A percentile compares a stretch with the other conserved stretches of the same genome.
phyloP scores from a whole-genome alignment of 306 rosid genomes.

The Amphicarpaea edgeworthii region DNA sequence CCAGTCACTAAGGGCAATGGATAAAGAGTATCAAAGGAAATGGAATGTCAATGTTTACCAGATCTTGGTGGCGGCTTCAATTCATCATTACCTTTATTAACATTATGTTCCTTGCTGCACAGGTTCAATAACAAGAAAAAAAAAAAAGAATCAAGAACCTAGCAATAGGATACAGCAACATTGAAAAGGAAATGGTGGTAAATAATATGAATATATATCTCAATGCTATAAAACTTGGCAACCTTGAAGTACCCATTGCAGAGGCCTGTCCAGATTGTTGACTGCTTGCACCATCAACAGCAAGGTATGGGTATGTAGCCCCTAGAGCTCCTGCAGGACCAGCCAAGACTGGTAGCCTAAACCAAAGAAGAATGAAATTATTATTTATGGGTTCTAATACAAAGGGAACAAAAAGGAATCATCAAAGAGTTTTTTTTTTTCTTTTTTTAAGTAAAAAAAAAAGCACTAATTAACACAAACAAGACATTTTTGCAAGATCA shows the following conservation, averaged over 20 bases:
- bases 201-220: neutral
- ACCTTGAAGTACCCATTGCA: constrained; percentile 12
- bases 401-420: neutral
- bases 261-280: constrained; percentile 14
- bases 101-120: constrained; percentile 71
- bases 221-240: neutral
- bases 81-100: constrained; percentile 65
- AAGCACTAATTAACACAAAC: neutral
- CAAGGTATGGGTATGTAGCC: constrained; percentile 16
- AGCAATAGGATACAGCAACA: neutral
- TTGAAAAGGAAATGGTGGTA: neutral
- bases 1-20: constrained; percentile 6
- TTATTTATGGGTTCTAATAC: neutral
- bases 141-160: neutral
- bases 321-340: constrained; percentile 13
- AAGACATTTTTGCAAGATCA: neutral
- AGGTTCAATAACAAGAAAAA: neutral
- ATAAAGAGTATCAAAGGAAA: constrained; percentile 3
- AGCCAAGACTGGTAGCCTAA: constrained; percentile 23
- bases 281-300: constrained; percentile 15
- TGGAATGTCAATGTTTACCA: constrained; percentile 56
- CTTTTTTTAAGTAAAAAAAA: neutral
- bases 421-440: neutral
- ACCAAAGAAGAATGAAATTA: neutral
- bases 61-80: constrained; percentile 75